phyloP scores from a whole-genome alignment of 257 asterid genomes.

The Mentha longifolia region DNA sequence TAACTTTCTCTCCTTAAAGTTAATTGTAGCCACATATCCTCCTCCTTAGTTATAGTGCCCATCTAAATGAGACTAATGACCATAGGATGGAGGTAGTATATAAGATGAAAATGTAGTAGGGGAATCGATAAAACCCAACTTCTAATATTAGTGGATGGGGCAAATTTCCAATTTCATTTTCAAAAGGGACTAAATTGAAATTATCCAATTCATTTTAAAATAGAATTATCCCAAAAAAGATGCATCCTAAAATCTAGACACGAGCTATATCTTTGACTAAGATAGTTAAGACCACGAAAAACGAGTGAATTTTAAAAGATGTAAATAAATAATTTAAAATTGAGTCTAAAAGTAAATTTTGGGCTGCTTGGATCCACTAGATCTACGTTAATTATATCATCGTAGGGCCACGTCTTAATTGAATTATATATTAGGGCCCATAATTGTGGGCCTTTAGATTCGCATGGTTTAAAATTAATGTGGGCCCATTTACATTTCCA shows the following conservation, averaged over 20 bases:
- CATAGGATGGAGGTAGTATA: no score
- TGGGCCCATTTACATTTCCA: slow-evolving; percentile 35
- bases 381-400: background rate
- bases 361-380: slow-evolving; percentile 40
- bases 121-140: no score
- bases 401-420: slow-evolving; percentile 29
- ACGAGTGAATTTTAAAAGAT: slow-evolving; percentile 1
- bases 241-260: slow-evolving; percentile 20
- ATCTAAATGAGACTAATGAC: no score
- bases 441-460: slow-evolving; percentile 36
- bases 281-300: slow-evolving; percentile 23
- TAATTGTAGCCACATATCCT: no score
- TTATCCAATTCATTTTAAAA: background rate
- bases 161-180: slow-evolving; percentile 35
- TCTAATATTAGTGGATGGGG: background rate
- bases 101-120: no score
- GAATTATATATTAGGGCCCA: slow-evolving; percentile 38
- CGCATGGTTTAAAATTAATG: slow-evolving; percentile 29
- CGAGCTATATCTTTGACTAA: slow-evolving; percentile 35
- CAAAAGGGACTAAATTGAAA: slow-evolving; percentile 24
- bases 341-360: slow-evolving; percentile 33
- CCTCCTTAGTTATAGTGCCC: no score
- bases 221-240: background rate
- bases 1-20: no score
- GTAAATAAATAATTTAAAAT: background rate